phyloP scores from a whole-genome alignment of 2,329 filamentous ascomycete species.

The Zelopaecilomyces penicillatus region DNA sequence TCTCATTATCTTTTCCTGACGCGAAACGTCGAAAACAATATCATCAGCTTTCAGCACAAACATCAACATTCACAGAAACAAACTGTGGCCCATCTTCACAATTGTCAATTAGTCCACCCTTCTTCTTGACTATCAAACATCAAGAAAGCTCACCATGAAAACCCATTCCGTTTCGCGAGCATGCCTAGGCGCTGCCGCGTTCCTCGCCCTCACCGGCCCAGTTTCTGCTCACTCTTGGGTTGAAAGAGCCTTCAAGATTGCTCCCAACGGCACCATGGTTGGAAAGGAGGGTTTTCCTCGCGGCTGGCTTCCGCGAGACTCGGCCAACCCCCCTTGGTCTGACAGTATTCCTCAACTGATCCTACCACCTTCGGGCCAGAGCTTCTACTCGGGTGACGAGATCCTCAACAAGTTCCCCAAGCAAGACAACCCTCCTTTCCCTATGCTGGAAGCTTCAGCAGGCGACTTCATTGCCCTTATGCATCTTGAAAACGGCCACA shows the following conservation, averaged over 20 bases:
- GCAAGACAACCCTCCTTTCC: slow-evolving; percentile 40
- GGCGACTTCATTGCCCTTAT: slow-evolving; percentile 59
- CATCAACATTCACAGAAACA: too few relatives aligned
- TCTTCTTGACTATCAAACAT: not conserved
- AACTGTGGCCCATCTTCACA: not conserved
- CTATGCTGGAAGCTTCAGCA: slow-evolving; percentile 50
- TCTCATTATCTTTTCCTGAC: not conserved
- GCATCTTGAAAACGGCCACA: slow-evolving; percentile 71
- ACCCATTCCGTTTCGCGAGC: slow-evolving; percentile 10
- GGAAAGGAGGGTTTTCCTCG: slow-evolving; percentile 68
- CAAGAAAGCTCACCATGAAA: slow-evolving; percentile 13
- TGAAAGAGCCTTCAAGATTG: slow-evolving; percentile 65
- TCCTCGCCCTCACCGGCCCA: slow-evolving; percentile 23
- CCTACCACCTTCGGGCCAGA: slow-evolving; percentile 54
- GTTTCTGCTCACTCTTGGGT: slow-evolving; percentile 68
- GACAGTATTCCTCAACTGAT: slow-evolving; percentile 55
- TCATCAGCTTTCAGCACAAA: not conserved
- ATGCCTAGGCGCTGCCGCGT: slow-evolving; percentile 15
- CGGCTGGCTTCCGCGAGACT: slow-evolving; percentile 53
- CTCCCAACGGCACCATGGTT: slow-evolving; percentile 63
- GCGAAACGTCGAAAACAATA: not conserved
- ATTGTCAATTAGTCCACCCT: not conserved
- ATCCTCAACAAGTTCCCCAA: slow-evolving; percentile 36
- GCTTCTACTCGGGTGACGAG: slow-evolving; percentile 50
- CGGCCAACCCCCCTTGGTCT: slow-evolving; percentile 39